A percentile compares a stretch with the other conserved stretches of the same genome.
phyloP scores from a whole-genome alignment of 306 rosid species.

The Canavalia ensiformis region DNA sequence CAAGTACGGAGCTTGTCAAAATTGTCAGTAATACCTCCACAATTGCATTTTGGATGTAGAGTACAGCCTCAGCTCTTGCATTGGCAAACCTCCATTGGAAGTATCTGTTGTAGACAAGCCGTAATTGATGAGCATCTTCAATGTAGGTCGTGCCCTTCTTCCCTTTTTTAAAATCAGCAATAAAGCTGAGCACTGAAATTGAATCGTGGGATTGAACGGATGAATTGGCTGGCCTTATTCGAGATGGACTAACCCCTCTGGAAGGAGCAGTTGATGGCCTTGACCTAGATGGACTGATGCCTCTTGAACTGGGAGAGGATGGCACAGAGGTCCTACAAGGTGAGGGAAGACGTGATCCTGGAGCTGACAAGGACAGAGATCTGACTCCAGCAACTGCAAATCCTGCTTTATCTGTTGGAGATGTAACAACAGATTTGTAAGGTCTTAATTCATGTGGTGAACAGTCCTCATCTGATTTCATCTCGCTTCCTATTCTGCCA shows the following conservation, averaged over 20 bases:
- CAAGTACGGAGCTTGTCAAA: neutral
- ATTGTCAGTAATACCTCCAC: conserved; percentile 68
- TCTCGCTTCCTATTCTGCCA: conserved; percentile 53
- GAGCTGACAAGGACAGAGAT: conserved; percentile 59
- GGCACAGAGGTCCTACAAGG: conserved; percentile 57
- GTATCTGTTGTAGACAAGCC: conserved; percentile 78
- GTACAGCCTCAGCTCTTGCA: conserved; percentile 79
- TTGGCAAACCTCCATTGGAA: conserved; percentile 87
- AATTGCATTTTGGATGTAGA: conserved; percentile 65
- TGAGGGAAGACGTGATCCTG: conserved; percentile 63
- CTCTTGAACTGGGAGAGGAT: conserved; percentile 62
- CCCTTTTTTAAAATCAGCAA: conserved; percentile 79
- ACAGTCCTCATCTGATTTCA: conserved; percentile 55
- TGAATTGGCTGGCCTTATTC: conserved; percentile 55
- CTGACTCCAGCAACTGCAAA: conserved; percentile 47
- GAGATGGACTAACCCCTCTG: conserved; percentile 74
- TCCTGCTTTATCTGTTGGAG: conserved; percentile 55
- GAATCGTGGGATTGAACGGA: conserved; percentile 65
- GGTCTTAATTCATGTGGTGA: conserved; percentile 56
- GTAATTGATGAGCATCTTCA: conserved; percentile 86
- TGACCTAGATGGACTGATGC: conserved; percentile 79
- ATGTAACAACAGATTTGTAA: conserved; percentile 55
- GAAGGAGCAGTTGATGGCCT: conserved; percentile 86
- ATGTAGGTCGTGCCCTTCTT: conserved; percentile 68
- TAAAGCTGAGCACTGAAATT: conserved; percentile 82